These are phyloP conservation scores for Ambrosia hybrid DNA, from an alignment of 140 eudicot genomes.

Conservation along the genomic window DNA sequence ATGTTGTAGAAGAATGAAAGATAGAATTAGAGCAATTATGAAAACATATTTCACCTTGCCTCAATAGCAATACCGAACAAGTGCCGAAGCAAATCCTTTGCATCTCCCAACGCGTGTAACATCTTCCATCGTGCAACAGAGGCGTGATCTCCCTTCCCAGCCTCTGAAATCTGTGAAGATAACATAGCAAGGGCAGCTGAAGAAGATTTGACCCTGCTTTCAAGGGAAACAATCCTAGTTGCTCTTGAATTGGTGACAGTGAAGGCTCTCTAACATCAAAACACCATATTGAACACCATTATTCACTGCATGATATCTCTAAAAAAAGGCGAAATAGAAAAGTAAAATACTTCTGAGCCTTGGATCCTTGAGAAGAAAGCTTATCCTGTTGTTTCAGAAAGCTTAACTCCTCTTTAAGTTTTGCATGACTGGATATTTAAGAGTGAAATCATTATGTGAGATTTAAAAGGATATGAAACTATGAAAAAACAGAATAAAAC, in stretches of 20 bases:
- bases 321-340: neutral
- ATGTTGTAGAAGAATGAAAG: neutral
- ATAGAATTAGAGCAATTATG: neutral
- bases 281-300: constrained; percentile 7
- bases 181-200: constrained; percentile 64
- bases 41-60: constrained; percentile 49
- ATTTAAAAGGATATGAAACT: constrained; percentile 7
- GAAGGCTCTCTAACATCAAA: constrained; percentile 35
- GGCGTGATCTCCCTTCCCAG: constrained; percentile 61
- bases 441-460: constrained; percentile 16
- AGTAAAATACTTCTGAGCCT: constrained; percentile 47
- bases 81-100: constrained; percentile 81
- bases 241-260: constrained; percentile 76
- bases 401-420: constrained; percentile 84
- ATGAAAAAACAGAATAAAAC: neutral
- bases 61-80: constrained; percentile 69
- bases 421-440: constrained; percentile 61
- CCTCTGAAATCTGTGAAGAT: constrained; percentile 88
- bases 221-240: constrained; percentile 83
- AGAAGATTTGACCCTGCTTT: constrained; percentile 71
- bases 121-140: constrained; percentile 80
- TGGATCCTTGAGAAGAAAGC: constrained; percentile 52
- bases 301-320: constrained; percentile 3
- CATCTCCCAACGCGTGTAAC: constrained; percentile 84
- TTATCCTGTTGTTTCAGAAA: constrained; percentile 75